phyloP scores from a whole-genome alignment of 768 basidiomycete species.

The Pilatotrama ljubarskyi region DNA sequence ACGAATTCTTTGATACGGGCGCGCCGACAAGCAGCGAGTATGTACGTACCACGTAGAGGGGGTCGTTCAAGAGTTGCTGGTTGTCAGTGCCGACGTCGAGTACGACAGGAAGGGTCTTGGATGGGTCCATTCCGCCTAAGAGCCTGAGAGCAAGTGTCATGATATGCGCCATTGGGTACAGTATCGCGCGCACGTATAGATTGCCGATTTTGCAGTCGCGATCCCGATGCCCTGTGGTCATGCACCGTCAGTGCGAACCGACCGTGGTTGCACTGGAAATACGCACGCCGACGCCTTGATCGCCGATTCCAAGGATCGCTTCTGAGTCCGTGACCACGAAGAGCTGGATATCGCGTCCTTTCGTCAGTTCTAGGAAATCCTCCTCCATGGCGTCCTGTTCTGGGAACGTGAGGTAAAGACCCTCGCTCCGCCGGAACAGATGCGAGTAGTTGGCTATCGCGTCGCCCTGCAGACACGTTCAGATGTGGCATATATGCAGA shows the following conservation, averaged over 20 bases:
- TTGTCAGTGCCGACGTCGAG: conserved; percentile 83
- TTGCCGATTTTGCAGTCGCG: conserved; percentile 73
- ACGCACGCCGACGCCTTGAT: conserved; percentile 70
- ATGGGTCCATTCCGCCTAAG: conserved; percentile 66
- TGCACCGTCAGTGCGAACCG: neutral
- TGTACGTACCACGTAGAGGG: conserved; percentile 56
- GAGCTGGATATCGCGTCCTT: conserved; percentile 65
- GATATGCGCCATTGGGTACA: neutral
- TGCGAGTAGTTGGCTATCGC: conserved; percentile 85
- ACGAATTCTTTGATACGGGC: neutral
- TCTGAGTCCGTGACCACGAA: conserved; percentile 85
- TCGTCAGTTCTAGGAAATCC: conserved; percentile 69
- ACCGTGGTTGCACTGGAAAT: too few relatives aligned
- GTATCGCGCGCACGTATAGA: conserved; percentile 57
- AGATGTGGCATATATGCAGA: neutral
- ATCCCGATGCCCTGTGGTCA: conserved; percentile 49
- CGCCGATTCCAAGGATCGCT: conserved; percentile 79
- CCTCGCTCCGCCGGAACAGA: conserved; percentile 77
- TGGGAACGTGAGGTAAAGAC: conserved; percentile 67
- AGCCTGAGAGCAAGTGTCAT: conserved; percentile 39
- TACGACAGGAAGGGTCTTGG: conserved; percentile 55
- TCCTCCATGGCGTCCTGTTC: conserved; percentile 71
- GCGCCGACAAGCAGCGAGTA: neutral
- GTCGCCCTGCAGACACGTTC: conserved; percentile 52
- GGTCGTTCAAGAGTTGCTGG: conserved; percentile 57